Base-by-base conservation (phyloP, 2,329 filamentous ascomycete genomes). In the Cadophora sp. region DNA sequence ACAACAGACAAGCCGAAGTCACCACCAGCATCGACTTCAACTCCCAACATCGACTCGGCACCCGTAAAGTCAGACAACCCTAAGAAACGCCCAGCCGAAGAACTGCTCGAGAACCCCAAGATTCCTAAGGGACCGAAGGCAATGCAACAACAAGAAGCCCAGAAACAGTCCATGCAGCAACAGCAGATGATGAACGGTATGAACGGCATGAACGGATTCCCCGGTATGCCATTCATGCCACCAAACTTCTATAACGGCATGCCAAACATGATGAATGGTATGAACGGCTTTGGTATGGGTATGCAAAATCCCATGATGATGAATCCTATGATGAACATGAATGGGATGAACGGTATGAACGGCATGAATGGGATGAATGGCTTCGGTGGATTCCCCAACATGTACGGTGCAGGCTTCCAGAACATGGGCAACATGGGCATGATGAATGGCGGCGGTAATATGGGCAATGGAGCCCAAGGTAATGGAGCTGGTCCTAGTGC, bases 71-170 rank as follows among this genome's bases (percentile, higher is more conserved):
- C 61, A 22, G 59, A 48, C 14, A 60, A 79, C 66, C 81, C 87
- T 24, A 96, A 92, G 81, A 98, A 98, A 81, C 89, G 96, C 22
- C 86, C 91, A 13, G 93, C 94, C 16, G 92, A 95, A 45, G 90
- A 94, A 60, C 83, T 84, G 43, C 80, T 85, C 5, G 87, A 89
- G 73, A 89, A 90, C 71, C 85, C 86, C 48, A 87, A 86, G 75
- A 86, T 89, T 48, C 86, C 88, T 55, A 90, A 89, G 73, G 88
- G 83, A 0, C 88, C 88, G 1, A 88, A 88, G 76, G 87, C 85
- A 45, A 91, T 89, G 88, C 86, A 85, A 72, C 84, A 81, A 71
- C 79, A 81, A 48, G 70, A 77, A 74, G 68, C 71, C 16, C 80
- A 78, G 75, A 82, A 82, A 74, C 80, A 78, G 65, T 67, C 73